Evolutionary conservation across 2,329 filamentous ascomycete genomes (phyloP).

Genomic region (Monascus ruber): DNA sequence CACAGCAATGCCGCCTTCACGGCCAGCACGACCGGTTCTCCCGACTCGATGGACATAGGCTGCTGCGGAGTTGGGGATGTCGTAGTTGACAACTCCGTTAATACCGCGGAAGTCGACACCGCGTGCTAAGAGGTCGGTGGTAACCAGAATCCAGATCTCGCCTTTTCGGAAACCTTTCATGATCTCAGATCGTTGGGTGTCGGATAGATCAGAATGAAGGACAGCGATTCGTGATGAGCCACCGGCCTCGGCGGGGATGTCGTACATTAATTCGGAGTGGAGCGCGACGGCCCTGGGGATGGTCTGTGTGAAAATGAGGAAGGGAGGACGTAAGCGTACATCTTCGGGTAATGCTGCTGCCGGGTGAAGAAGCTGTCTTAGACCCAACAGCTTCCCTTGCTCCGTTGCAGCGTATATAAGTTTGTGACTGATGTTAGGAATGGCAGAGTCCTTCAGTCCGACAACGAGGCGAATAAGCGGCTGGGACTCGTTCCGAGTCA

Average conservation of each 20-base stretch:
- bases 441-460: conserved; percentile 90
- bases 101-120: conserved; percentile 92
- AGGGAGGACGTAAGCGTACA: conserved; percentile 63
- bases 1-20: conserved; percentile 77
- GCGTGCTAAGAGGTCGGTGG: conserved; percentile 82
- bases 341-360: conserved; percentile 40
- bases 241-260: conserved; percentile 80
- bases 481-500: conserved; percentile 14
- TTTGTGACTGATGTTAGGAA: conserved; percentile 82
- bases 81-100: conserved; percentile 95
- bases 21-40: conserved; percentile 76
- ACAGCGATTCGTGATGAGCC: conserved; percentile 77
- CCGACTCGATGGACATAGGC: conserved; percentile 90
- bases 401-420: conserved; percentile 87
- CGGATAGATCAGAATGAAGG: conserved; percentile 75
- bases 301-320: conserved; percentile 92
- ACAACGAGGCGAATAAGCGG: conserved; percentile 74
- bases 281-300: conserved; percentile 82
- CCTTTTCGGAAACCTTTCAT: conserved; percentile 85
- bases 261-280: conserved; percentile 82
- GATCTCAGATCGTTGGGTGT: conserved; percentile 61
- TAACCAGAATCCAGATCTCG: conserved; percentile 93
- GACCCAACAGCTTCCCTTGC: conserved; percentile 79
- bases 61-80: conserved; percentile 82
- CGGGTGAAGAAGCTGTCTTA: conserved; percentile 81